phyloP scores from a whole-genome alignment of 2,329 filamentous ascomycete genomes.

The Penicillium concentricum region DNA sequence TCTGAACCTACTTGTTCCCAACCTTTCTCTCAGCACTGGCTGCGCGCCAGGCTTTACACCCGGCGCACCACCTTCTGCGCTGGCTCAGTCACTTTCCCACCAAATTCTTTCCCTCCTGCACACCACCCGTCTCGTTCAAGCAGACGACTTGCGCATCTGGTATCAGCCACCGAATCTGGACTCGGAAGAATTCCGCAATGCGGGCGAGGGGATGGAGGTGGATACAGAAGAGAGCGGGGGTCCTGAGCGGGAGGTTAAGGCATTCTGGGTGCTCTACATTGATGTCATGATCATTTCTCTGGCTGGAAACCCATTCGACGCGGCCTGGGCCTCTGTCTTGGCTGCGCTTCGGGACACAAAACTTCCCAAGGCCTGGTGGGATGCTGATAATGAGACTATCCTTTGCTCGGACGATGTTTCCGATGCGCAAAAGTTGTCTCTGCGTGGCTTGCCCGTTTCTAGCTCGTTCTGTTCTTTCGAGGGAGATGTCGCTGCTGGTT shows the following conservation, averaged over 20 bases:
- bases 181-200: constrained; percentile 33
- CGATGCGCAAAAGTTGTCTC: constrained; percentile 55
- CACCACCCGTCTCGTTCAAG: constrained; percentile 64
- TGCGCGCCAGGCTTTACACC: constrained; percentile 83
- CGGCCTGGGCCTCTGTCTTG: constrained; percentile 79
- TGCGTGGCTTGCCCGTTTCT: constrained; percentile 70
- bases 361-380: constrained; percentile 78
- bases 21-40: constrained; percentile 88
- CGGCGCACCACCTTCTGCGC: constrained; percentile 72
- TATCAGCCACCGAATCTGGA: constrained; percentile 52
- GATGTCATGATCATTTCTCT: constrained; percentile 93
- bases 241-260: constrained; percentile 60
- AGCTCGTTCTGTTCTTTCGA: constrained; percentile 78
- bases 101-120: constrained; percentile 75
- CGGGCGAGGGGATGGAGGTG: constrained; percentile 49
- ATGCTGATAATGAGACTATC: constrained; percentile 74
- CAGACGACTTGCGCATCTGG: constrained; percentile 71
- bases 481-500: constrained; percentile 48
- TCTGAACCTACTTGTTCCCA: constrained; percentile 78
- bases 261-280: constrained; percentile 93
- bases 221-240: constrained; percentile 44
- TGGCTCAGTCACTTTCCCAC: constrained; percentile 83
- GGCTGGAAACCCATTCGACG: constrained; percentile 88
- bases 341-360: constrained; percentile 76
- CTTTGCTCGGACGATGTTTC: constrained; percentile 66